Percentiles rank a stretch among this genome's conserved stretches.
Conservation (phyloP, 345 rosid genomes). For the Eucalyptus rudis region DNA sequence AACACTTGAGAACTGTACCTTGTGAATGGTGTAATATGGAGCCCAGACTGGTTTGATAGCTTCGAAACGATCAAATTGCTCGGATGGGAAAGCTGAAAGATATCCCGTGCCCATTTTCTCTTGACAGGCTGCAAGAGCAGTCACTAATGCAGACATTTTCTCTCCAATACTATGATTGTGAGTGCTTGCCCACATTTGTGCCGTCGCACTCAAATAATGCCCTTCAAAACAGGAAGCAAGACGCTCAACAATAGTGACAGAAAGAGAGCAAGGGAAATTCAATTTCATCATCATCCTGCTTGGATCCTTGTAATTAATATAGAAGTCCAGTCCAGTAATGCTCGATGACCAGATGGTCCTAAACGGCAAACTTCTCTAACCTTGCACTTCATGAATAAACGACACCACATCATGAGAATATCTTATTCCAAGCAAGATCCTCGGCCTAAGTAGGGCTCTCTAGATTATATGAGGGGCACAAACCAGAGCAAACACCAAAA, state of each 20-base stretch:
- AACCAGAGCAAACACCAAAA: not conserved
- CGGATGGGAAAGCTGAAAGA: constrained; percentile 92
- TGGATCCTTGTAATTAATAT: not conserved
- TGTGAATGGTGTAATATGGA: constrained; percentile 95
- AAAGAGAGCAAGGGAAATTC: not conserved
- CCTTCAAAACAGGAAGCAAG: constrained; percentile 30
- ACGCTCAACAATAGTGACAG: not conserved
- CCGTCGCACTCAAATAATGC: constrained; percentile 91
- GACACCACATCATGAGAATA: not conserved
- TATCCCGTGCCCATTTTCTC: constrained; percentile 66
- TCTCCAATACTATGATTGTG: constrained; percentile 48
- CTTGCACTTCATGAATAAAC: not conserved
- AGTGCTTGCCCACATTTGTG: constrained; percentile 94
- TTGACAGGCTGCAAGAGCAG: constrained; percentile 63
- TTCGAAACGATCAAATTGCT: constrained; percentile 74
- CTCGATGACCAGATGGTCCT: not conserved
- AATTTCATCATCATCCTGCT: not conserved
- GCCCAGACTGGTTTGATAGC: constrained; percentile 90
- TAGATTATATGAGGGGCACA: not conserved
- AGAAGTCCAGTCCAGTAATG: not conserved
- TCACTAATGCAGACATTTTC: constrained; percentile 64
- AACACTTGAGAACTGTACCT: constrained; percentile 20
- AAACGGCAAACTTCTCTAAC: not conserved
- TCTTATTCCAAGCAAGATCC: not conserved
- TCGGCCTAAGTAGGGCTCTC: not conserved